A percentile compares a stretch with the other conserved stretches of the same genome.
Conservation (phyloP, 2,329 filamentous ascomycete species). For the Penicillium sp. region DNA sequence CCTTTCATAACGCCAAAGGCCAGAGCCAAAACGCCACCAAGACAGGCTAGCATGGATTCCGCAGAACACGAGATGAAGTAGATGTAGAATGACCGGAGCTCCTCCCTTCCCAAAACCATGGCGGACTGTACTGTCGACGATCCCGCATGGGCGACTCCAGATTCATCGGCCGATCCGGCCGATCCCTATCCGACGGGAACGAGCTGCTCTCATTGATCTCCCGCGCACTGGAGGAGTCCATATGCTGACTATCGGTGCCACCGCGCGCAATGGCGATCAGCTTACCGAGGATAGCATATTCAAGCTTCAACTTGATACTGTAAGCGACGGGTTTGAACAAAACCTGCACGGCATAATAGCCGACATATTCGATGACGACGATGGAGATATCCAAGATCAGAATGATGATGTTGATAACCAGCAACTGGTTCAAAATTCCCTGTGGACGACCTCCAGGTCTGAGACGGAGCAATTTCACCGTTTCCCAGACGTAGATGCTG, state of each 20-base stretch:
- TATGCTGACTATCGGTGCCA: constrained; percentile 7
- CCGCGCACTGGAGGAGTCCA: constrained; percentile 16
- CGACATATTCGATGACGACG: constrained; percentile 42
- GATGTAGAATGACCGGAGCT: neutral
- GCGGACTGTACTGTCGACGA: constrained; percentile 10
- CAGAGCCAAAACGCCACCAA: neutral
- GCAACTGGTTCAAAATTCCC: constrained; percentile 44
- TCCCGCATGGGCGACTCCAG: neutral
- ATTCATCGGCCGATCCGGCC: neutral
- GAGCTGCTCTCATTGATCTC: constrained; percentile 17
- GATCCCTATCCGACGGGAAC: constrained; percentile 10
- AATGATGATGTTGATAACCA: constrained; percentile 52
- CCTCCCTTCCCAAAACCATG: constrained; percentile 13
- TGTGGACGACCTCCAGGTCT: constrained; percentile 20
- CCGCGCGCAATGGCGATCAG: constrained; percentile 34
- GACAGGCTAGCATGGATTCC: neutral
- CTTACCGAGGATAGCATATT: constrained; percentile 55
- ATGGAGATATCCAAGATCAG: constrained; percentile 48
- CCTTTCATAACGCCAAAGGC: too few relatives aligned
- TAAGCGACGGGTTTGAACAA: constrained; percentile 42
- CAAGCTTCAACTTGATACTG: constrained; percentile 52
- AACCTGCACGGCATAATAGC: constrained; percentile 42
- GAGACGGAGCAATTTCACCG: constrained; percentile 33
- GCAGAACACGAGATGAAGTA: neutral
- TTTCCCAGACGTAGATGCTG: constrained; percentile 52